Evolutionary conservation across 108 stramenopile species (phyloP), one percentile per base, ranked within the genome.

Genomic region (Pseudonitzschia multistriata): DNA sequence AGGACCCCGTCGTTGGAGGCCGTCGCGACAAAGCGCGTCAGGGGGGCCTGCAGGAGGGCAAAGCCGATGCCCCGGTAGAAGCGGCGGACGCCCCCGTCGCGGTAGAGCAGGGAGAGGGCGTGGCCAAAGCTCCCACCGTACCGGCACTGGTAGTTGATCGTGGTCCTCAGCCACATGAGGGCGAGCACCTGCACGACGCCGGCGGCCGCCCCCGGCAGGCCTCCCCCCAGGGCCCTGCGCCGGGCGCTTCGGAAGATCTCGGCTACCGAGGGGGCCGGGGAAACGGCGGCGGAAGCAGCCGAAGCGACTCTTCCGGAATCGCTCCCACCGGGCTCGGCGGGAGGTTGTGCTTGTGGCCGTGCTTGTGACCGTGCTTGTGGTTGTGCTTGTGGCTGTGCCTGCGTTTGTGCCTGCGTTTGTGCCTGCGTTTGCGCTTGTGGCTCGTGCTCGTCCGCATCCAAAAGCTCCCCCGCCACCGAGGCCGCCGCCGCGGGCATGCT

Each of bases 141-240:
- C 22, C 97, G 82, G 57, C 79, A 95, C 78, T 99, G 96, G 70
- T 97, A 97, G 73, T 97, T 99, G 49, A 94, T 92, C 34, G 95
- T 81, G 19, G 98, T 99, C 8, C 98, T 82, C 57, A 91, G 62
- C 87, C 94, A 92, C 91, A 92, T 95, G 56, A 92, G 62, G 1
- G 84, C 62, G 3, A 90, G n/a, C 1, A 97, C 96, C 74, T 98
- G 96, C 0, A 97, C 64, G 8, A 84, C 80, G 13, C 95, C 96
- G 4, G 97, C 97, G 25, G 90, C 72, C 3, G 90, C 91, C 11
- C 97, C 97, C 3, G 95, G 89, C 5, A 95, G 24, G 5, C 97
- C 97, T 8, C 97, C 97, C 11, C 91, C 93, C 22, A 93, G 37
- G 5, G 86, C 96, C 35, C 73, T 82, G 15, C 70, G 79, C 2